Evolutionary conservation across 2,329 filamentous ascomycete species (phyloP).

Genomic region (Ophioceras dolichostomum): DNA sequence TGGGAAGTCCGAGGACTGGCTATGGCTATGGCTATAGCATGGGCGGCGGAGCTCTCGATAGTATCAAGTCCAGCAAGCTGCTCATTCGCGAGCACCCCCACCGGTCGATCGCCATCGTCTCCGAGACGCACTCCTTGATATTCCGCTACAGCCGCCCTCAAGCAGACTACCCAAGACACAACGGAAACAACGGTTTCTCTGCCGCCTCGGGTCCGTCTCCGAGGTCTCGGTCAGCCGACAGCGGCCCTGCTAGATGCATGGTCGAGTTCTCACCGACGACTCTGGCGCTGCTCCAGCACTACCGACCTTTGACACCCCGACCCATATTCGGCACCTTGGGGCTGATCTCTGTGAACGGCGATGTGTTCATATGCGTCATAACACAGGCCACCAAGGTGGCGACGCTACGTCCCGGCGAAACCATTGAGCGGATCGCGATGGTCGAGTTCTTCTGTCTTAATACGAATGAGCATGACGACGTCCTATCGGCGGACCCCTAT

Average conservation of each 20-base stretch:
- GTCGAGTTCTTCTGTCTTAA: conserved; percentile 94
- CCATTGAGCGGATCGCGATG: conserved; percentile 71
- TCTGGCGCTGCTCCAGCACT: conserved; percentile 58
- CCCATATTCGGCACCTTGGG: conserved; percentile 79
- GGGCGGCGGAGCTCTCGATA: conserved; percentile 36
- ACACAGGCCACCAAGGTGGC: conserved; percentile 69
- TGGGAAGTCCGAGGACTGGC: too few relatives aligned
- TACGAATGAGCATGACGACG: conserved; percentile 72
- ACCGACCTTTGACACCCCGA: conserved; percentile 60
- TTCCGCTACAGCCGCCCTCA: conserved; percentile 64
- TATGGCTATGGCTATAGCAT: too few relatives aligned
- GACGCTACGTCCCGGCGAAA: conserved; percentile 75
- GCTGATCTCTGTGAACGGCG: conserved; percentile 68
- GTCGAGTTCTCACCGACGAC: conserved; percentile 68
- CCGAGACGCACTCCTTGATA: conserved; percentile 67
- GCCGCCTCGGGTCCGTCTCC: conserved; percentile 40
- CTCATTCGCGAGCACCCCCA: conserved; percentile 78
- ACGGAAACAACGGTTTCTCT: too few relatives aligned
- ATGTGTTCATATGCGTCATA: conserved; percentile 87
- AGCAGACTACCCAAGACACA: too few relatives aligned
- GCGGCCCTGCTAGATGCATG: conserved; percentile 55
- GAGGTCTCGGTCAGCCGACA: conserved; percentile 26
- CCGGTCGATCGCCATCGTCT: conserved; percentile 77
- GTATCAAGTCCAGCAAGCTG: conserved; percentile 64
- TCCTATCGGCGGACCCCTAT: conserved; percentile 42